Evolutionary conservation across 2,329 filamentous ascomycete species (phyloP).

Genomic region (Fusarium chuoi): DNA sequence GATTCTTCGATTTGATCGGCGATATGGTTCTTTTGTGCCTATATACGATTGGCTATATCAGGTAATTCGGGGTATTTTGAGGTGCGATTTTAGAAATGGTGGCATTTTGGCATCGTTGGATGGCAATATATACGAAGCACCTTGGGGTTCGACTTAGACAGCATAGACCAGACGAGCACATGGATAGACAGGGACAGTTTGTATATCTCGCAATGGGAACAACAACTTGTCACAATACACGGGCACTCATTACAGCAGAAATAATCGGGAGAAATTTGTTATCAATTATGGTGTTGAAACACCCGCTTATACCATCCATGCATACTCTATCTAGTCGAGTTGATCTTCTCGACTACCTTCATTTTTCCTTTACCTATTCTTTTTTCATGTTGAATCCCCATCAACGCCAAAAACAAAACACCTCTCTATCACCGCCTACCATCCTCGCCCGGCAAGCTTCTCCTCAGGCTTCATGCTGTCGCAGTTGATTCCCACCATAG

Average conservation of each 20-base stretch:
- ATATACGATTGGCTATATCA: background rate
- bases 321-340: slow-evolving; percentile 9
- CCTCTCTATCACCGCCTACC: slow-evolving; percentile 62
- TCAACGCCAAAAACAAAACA: slow-evolving; percentile 18
- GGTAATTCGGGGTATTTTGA: background rate
- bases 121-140: background rate
- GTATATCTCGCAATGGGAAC: background rate
- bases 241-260: background rate
- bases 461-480: slow-evolving; percentile 79
- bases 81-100: background rate
- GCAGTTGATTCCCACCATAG: slow-evolving; percentile 96
- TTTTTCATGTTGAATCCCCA: slow-evolving; percentile 25
- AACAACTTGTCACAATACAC: no score
- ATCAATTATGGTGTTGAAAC: slow-evolving; percentile 25
- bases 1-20: background rate
- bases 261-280: background rate
- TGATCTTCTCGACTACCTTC: background rate
- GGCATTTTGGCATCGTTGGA: background rate
- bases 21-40: background rate
- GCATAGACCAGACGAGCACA: background rate
- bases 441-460: slow-evolving; percentile 86
- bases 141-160: background rate
- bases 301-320: slow-evolving; percentile 25
- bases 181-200: background rate
- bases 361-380: background rate